Evolutionary conservation across 352 stramenopile species (phyloP).

Genomic region (Phytopythium boreale): DNA sequence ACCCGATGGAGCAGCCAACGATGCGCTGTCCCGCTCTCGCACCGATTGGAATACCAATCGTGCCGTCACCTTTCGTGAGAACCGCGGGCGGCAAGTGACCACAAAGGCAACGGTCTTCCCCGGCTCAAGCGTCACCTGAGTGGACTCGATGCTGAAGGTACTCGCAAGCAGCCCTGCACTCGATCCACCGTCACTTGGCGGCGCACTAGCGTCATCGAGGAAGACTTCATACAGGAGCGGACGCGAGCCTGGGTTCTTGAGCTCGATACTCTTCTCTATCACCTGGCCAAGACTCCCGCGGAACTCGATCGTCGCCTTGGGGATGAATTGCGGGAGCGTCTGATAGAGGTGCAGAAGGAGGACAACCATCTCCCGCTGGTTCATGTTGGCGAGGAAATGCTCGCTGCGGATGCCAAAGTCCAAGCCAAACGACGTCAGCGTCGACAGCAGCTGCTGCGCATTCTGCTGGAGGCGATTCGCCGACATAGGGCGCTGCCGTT

Average conservation of each 20-base stretch:
- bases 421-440: conserved; percentile 62
- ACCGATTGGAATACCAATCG: conserved; percentile 87
- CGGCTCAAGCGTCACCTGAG: conserved; percentile 70
- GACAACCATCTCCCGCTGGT: conserved; percentile 72
- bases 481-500: conserved; percentile 15
- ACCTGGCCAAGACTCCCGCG: conserved; percentile 76
- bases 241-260: conserved; percentile 88
- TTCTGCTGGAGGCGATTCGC: conserved; percentile 55
- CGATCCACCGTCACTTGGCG: conserved; percentile 1
- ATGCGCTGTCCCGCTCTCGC: conserved; percentile 24
- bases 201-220: conserved; percentile 44
- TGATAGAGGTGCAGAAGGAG: conserved; percentile 90
- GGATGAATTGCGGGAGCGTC: conserved; percentile 89
- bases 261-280: conserved; percentile 92
- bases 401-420: conserved; percentile 70
- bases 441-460: conserved; percentile 48
- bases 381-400: conserved; percentile 55
- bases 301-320: conserved; percentile 94
- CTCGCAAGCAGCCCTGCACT: conserved; percentile 11
- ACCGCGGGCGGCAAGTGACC: conserved; percentile 81
- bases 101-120: conserved; percentile 69
- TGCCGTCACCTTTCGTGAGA: conserved; percentile 84
- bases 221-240: conserved; percentile 88
- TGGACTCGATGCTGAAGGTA: conserved; percentile 77
- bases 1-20: conserved; percentile 14